Evolutionary conservation across 2,329 filamentous ascomycete species (phyloP).

Genomic region (Monosporascus sp.): DNA sequence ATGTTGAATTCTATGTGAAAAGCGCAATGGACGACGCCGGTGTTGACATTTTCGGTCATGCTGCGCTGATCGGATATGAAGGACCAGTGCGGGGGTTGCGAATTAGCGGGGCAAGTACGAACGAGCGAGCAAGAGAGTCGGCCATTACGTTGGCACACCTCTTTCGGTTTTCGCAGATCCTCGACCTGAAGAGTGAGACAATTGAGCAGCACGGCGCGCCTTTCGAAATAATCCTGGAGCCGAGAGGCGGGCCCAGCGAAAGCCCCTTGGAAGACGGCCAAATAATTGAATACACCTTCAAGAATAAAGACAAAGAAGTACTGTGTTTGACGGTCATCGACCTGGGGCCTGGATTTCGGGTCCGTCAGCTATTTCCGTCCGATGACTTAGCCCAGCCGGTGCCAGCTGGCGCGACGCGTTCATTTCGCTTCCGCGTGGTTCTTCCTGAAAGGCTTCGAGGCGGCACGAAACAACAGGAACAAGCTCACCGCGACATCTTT

Average conservation of each 20-base stretch:
- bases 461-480: too few relatives aligned
- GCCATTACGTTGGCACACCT: not conserved
- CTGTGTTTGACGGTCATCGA: not conserved
- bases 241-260: too few relatives aligned
- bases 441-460: too few relatives aligned
- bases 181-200: not conserved
- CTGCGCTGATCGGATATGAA: not conserved
- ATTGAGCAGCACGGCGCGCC: not conserved
- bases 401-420: not conserved
- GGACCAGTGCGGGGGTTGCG: not conserved
- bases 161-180: slow-evolving; percentile 1
- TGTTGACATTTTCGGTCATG: not conserved
- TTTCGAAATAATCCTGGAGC: not conserved
- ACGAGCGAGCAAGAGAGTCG: not conserved
- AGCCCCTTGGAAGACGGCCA: too few relatives aligned
- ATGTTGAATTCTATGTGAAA: not conserved
- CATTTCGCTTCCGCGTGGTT: not conserved
- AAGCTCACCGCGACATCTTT: not conserved
- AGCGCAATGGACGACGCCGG: not conserved
- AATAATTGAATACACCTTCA: not conserved
- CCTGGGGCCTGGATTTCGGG: not conserved
- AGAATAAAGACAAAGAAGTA: not conserved
- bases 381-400: not conserved
- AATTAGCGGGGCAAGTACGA: not conserved
- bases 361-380: not conserved